Conservation (phyloP, 495 filamentous ascomycete genomes). For the Aspergillus biplanus region DNA sequence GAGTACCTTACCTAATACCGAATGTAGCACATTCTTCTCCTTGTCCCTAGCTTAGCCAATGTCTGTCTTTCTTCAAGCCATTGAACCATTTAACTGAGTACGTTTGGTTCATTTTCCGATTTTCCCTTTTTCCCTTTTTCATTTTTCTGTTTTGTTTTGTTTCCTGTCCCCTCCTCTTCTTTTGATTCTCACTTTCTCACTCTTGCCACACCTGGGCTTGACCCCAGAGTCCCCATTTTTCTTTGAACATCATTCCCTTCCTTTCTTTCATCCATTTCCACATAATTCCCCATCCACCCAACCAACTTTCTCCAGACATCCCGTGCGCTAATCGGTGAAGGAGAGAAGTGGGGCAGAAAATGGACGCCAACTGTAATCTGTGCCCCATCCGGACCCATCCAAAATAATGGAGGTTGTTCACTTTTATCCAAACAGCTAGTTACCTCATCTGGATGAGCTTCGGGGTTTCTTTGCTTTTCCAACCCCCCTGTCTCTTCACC, state of each 20-base stretch:
- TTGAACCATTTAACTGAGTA: no score
- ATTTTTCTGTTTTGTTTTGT: background rate
- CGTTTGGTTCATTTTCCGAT: background rate
- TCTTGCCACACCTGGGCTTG: background rate
- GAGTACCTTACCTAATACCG: background rate
- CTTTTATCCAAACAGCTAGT: background rate
- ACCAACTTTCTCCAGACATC: slow-evolving; percentile 16
- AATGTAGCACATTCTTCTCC: background rate
- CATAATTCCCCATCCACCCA: slow-evolving; percentile 5
- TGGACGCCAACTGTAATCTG: slow-evolving; percentile 10
- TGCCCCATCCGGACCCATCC: background rate
- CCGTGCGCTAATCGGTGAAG: slow-evolving; percentile 19
- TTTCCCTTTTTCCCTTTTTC: background rate
- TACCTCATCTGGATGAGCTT: background rate
- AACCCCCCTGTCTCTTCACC: background rate
- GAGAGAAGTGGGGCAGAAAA: slow-evolving; percentile 7
- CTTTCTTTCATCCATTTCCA: background rate
- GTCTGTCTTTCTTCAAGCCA: no score
- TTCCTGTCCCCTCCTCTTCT: background rate
- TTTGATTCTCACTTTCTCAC: background rate
- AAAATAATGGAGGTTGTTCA: background rate
- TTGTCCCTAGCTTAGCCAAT: background rate
- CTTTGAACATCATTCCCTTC: slow-evolving; percentile 5
- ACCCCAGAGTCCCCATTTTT: slow-evolving; percentile 2
- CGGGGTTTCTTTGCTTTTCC: background rate